phyloP scores from a whole-genome alignment of 2,329 filamentous ascomycete species.

The Plectosphaerella sp. region DNA sequence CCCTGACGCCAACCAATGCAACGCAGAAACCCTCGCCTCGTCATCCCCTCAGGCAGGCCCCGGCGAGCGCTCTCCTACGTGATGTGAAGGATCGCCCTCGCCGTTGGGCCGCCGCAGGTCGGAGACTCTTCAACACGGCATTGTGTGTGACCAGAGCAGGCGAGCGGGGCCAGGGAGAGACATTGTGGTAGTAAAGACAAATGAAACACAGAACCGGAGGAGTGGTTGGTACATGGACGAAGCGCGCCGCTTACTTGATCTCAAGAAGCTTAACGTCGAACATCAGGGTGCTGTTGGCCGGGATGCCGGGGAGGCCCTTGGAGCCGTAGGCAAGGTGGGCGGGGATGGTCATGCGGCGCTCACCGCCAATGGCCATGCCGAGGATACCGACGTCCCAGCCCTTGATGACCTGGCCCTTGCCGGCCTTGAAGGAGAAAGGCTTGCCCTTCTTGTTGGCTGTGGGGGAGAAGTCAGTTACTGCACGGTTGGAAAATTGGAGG shows the following conservation, averaged over 20 bases:
- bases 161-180: conserved; percentile 6
- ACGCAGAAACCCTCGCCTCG: conserved; percentile 40
- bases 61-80: conserved; percentile 17
- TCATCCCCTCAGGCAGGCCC: conserved; percentile 41
- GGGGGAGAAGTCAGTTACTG: conserved; percentile 7
- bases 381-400: conserved; percentile 94
- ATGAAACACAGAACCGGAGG: background rate
- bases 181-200: background rate
- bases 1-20: conserved; percentile 46
- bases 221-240: background rate
- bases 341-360: conserved; percentile 89
- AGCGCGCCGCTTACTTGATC: conserved; percentile 61
- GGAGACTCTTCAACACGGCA: conserved; percentile 38
- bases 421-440: conserved; percentile 94
- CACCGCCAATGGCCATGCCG: conserved; percentile 90
- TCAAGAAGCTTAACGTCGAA: conserved; percentile 88
- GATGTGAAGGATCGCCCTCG: conserved; percentile 23
- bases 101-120: conserved; percentile 39
- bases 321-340: conserved; percentile 85
- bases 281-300: conserved; percentile 81
- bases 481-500: conserved; percentile 15
- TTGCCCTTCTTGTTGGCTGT: conserved; percentile 97
- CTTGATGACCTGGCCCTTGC: conserved; percentile 94
- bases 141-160: conserved; percentile 22
- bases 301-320: conserved; percentile 78